Base-by-base conservation (phyloP, 345 rosid species). In the Abelmoschus esculentus region DNA sequence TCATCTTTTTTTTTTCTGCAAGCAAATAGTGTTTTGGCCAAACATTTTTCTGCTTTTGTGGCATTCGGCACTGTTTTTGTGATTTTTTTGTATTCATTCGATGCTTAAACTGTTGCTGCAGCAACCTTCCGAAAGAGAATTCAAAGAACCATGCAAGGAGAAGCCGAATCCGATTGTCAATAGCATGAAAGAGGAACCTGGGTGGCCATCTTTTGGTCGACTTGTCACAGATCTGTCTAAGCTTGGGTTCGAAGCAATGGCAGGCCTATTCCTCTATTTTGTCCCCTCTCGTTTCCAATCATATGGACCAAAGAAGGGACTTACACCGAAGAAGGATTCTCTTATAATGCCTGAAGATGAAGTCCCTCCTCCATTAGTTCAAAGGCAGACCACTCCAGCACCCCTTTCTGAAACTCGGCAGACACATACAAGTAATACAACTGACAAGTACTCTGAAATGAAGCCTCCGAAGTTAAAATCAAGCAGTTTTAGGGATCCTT, bases 191-290 rank as follows among this genome's bases (percentile, higher is more conserved):
- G 92, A 84, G 76, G 96, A 83, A 75, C 97, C 97, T 19, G 87
- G 85, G 10, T 93, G 98, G 98, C 98, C 98, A 76, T 84, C 97
- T 54, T 84, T 89, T 47, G 93, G 98, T 29, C 91, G 91, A 77
- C 96, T 91, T 55, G 17, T 87, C 12, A 55, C 69, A 7, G 97
- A 93, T 79, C 89, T 93, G 40, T 81, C 83, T 73, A 91, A 91
- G 80, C 84, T 89, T 59, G 83, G 86, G 6, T 76, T 91, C 29
- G 98, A 91, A 79, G 89, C 85, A 69, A 57, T 87, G 47, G 80
- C 70, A 67, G 77, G 76, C 59, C 1, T 73, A 5, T 42, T 89
- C 73, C 84, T 89, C 60, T 78, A 83, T 80, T 70, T 91, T 9
- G 57, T 91, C 22, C 98, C 97, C 65, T 72, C 87, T 31, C 83